A percentile compares a stretch with the other conserved stretches of the same genome.
phyloP scores from a whole-genome alignment of 2,329 filamentous ascomycete genomes.

The Fusarium anthophilum region DNA sequence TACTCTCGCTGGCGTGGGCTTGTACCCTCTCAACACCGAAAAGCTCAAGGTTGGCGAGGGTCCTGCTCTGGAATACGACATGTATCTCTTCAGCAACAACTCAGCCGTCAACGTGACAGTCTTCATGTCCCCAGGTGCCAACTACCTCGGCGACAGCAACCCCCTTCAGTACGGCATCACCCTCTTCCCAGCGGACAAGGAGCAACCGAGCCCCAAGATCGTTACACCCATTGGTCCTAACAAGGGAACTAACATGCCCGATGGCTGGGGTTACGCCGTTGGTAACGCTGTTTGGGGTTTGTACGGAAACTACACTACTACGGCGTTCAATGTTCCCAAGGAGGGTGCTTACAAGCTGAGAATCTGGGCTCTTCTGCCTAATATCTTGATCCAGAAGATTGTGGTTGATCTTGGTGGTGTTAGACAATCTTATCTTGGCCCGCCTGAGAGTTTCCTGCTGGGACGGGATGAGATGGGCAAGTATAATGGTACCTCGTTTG shows the following conservation, averaged over 20 bases:
- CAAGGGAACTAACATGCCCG: slow-evolving; percentile 17
- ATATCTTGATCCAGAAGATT: slow-evolving; percentile 65
- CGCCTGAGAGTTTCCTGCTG: slow-evolving; percentile 62
- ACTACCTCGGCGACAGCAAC: slow-evolving; percentile 60
- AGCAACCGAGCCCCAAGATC: slow-evolving; percentile 10
- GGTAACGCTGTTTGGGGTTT: slow-evolving; percentile 59
- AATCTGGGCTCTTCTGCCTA: slow-evolving; percentile 62
- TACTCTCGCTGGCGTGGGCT: slow-evolving; percentile 65
- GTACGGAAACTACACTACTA: slow-evolving; percentile 55
- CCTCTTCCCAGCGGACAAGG: slow-evolving; percentile 52
- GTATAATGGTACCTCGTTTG: slow-evolving; percentile 28
- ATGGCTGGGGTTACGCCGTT: slow-evolving; percentile 44
- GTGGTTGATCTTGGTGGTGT: slow-evolving; percentile 65
- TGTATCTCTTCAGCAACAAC: slow-evolving; percentile 68
- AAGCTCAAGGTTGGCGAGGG: slow-evolving; percentile 59
- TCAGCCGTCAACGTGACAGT: slow-evolving; percentile 56
- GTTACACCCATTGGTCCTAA: slow-evolving; percentile 27
- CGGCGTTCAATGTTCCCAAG: slow-evolving; percentile 51
- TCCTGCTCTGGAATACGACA: slow-evolving; percentile 67
- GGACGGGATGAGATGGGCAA: slow-evolving; percentile 11
- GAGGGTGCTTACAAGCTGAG: slow-evolving; percentile 60
- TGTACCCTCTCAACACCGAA: slow-evolving; percentile 61
- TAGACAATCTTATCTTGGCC: slow-evolving; percentile 63
- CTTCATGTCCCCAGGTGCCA: slow-evolving; percentile 62
- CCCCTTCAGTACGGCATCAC: slow-evolving; percentile 62